Conservation (phyloP, 257 asterid genomes). For the Mitragyna speciosa region DNA sequence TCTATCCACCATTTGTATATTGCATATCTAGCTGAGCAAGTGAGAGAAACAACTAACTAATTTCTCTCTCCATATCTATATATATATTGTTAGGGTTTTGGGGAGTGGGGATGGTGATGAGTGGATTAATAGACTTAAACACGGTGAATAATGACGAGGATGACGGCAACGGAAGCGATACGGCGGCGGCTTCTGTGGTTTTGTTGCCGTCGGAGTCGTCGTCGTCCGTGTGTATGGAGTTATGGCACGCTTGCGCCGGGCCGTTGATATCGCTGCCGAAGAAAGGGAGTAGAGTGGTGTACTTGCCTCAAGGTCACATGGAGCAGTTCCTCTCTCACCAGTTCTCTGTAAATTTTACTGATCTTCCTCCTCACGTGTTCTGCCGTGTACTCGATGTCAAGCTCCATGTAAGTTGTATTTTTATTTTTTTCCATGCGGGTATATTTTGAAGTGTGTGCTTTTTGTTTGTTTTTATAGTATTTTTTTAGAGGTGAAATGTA, state of each 20-base stretch:
- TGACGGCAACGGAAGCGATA: slow-evolving; percentile 33
- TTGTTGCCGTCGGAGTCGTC: slow-evolving; percentile 32
- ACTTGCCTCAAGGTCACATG: slow-evolving; percentile 92
- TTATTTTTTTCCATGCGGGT: neutral
- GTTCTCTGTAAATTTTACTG: slow-evolving; percentile 36
- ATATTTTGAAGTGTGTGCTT: neutral
- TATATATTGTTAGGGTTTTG: slow-evolving; percentile 25
- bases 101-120: slow-evolving; percentile 54
- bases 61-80: neutral
- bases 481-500: neutral
- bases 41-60: too few species aligned
- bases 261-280: slow-evolving; percentile 89
- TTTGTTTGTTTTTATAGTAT: neutral
- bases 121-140: slow-evolving; percentile 76
- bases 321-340: slow-evolving; percentile 58
- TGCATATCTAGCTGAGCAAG: too few species aligned
- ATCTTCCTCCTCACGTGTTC: slow-evolving; percentile 83
- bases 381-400: slow-evolving; percentile 93
- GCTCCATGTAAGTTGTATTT: slow-evolving; percentile 53
- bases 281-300: slow-evolving; percentile 81
- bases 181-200: slow-evolving; percentile 35
- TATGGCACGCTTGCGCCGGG: slow-evolving; percentile 99
- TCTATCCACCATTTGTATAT: too few species aligned
- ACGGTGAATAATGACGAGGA: slow-evolving; percentile 54
- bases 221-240: slow-evolving; percentile 78